A percentile compares a stretch with the other conserved stretches of the same genome.
phyloP scores from a whole-genome alignment of 2,329 filamentous ascomycete genomes.

The Aspergillus novoparasiticus region DNA sequence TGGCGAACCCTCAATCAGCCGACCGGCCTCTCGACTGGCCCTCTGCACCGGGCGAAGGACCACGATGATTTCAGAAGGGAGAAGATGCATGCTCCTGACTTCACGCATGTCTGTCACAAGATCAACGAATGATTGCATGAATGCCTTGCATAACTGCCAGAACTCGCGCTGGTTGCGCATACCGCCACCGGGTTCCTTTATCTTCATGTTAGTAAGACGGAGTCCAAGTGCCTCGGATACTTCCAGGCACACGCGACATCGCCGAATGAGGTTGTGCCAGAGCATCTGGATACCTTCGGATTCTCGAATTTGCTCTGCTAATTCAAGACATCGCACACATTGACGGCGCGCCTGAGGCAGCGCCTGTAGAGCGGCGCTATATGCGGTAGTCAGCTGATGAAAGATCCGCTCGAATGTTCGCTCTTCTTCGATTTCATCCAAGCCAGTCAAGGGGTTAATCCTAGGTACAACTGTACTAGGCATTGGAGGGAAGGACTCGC shows the following conservation, averaged over 20 bases:
- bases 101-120: constrained; percentile 51
- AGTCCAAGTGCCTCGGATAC: constrained; percentile 73
- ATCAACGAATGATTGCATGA: constrained; percentile 52
- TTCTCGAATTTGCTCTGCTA: constrained; percentile 62
- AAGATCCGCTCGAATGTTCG: constrained; percentile 81
- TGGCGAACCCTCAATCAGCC: constrained; percentile 68
- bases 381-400: constrained; percentile 71
- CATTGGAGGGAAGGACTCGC: constrained; percentile 70
- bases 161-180: constrained; percentile 61
- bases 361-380: constrained; percentile 71
- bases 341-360: constrained; percentile 71
- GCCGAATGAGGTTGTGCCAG: constrained; percentile 72
- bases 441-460: constrained; percentile 60
- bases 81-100: constrained; percentile 50
- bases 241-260: constrained; percentile 70
- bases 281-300: constrained; percentile 63
- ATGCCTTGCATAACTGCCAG: constrained; percentile 69
- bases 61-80: constrained; percentile 68
- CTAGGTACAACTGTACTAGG: constrained; percentile 51
- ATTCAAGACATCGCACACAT: constrained; percentile 65
- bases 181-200: constrained; percentile 79
- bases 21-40: constrained; percentile 77
- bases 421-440: constrained; percentile 73
- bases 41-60: constrained; percentile 80
- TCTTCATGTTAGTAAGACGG: constrained; percentile 75